A percentile compares a stretch with the other conserved stretches of the same genome.
Conservation (phyloP, 345 rosid genomes). For the Gossypium stocksii region DNA sequence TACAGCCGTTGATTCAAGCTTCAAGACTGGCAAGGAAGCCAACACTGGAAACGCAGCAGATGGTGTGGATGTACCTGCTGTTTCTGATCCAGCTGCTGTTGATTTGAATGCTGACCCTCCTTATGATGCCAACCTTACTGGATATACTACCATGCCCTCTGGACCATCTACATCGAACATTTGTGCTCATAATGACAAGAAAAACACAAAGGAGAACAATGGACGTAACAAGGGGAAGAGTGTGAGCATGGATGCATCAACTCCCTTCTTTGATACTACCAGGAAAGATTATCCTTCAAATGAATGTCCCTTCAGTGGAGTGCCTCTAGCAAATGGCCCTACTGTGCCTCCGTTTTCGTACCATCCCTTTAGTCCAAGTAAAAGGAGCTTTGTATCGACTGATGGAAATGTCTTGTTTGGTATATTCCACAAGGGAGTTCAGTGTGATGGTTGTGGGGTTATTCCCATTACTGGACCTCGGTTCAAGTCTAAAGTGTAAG, state of each 20-base stretch:
- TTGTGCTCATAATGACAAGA: constrained; percentile 20
- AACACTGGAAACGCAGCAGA: constrained; percentile 6
- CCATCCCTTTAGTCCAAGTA: constrained; percentile 13
- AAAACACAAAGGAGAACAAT: constrained; percentile 20
- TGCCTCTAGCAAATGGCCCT: constrained; percentile 23
- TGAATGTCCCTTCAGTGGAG: constrained; percentile 65
- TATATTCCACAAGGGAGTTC: constrained; percentile 72
- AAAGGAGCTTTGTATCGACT: constrained; percentile 27
- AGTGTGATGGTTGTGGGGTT: constrained; percentile 88
- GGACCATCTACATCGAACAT: background rate
- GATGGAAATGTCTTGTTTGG: constrained; percentile 30
- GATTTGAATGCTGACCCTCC: constrained; percentile 39
- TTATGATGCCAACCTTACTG: constrained; percentile 19
- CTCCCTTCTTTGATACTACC: constrained; percentile 8
- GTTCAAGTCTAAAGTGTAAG: constrained; percentile 90
- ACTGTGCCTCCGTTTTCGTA: background rate
- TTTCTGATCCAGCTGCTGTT: constrained; percentile 20
- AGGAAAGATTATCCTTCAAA: constrained; percentile 13
- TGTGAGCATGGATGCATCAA: constrained; percentile 11
- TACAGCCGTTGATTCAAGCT: constrained; percentile 8
- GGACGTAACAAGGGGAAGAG: constrained; percentile 12
- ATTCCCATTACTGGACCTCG: constrained; percentile 89
- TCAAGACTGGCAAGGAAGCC: constrained; percentile 15
- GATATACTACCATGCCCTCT: background rate
- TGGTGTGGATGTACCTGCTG: constrained; percentile 7